These are phyloP conservation scores for Sugiyamaella paludigena DNA, from an alignment of 1,139 yeast genomes.

Conservation along the genomic window DNA sequence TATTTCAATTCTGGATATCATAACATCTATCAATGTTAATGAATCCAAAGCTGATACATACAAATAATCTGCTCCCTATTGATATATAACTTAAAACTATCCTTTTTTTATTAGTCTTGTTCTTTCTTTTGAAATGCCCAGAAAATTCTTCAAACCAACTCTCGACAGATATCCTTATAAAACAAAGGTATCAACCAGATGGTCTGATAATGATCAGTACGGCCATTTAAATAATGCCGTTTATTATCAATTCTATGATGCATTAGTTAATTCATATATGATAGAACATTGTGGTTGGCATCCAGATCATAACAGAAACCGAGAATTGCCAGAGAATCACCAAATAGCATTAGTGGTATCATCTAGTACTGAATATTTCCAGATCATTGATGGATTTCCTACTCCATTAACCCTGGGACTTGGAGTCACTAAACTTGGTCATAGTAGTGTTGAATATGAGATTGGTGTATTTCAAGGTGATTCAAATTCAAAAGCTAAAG, in stretches of 20 bases:
- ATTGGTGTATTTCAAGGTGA: conserved; percentile 34
- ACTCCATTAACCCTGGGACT: conserved; percentile 32
- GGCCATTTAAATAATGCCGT: conserved; percentile 37
- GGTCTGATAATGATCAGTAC: conserved; percentile 35
- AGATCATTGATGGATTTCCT: conserved; percentile 34
- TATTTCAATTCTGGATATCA: too few species aligned
- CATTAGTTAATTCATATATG: conserved; percentile 32
- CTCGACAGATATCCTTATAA: conserved; percentile 28
- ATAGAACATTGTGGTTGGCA: conserved; percentile 30
- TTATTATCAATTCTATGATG: conserved; percentile 34
- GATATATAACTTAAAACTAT: too few species aligned
- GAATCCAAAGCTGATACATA: too few species aligned
- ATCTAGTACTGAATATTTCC: conserved; percentile 32
- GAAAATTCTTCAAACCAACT: conserved; percentile 17
- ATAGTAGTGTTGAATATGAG: conserved; percentile 33
- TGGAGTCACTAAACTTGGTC: conserved; percentile 31
- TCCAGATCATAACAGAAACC: conserved; percentile 16
- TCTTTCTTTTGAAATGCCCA: conserved; percentile 2
- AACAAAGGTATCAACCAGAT: conserved; percentile 28
- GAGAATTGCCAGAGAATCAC: conserved; percentile 11
- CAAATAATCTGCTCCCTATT: too few species aligned
- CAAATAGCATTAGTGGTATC: conserved; percentile 34
- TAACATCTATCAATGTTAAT: too few species aligned
- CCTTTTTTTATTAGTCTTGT: too few species aligned
- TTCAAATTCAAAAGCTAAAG: conserved; percentile 26